Evolutionary conservation across 2,329 filamentous ascomycete species (phyloP).

Genomic region (Aureobasidium leucospermi): DNA sequence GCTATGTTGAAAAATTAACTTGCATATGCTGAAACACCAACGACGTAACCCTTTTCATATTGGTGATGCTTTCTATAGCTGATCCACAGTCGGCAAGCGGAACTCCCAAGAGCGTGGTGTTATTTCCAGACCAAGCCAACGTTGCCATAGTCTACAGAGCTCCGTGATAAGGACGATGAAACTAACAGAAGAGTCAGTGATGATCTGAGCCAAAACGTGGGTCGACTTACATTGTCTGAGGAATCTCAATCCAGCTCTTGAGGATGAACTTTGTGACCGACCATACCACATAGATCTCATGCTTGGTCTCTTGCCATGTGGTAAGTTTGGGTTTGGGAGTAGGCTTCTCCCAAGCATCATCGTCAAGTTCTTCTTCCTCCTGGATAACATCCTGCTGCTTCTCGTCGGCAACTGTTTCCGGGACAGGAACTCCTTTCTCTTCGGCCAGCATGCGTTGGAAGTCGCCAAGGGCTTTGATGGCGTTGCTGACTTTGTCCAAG

Average conservation of each 20-base stretch:
- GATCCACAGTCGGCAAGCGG: slow-evolving; percentile 31
- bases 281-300: slow-evolving; percentile 59
- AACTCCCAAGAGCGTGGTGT: slow-evolving; percentile 51
- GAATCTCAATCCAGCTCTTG: slow-evolving; percentile 61
- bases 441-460: slow-evolving; percentile 54
- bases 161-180: slow-evolving; percentile 47
- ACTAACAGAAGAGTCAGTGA: slow-evolving; percentile 11
- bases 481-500: slow-evolving; percentile 76
- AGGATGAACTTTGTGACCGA: slow-evolving; percentile 60
- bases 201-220: neutral
- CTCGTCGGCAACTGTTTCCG: slow-evolving; percentile 27
- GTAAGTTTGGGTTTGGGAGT: slow-evolving; percentile 34
- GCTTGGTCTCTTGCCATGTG: slow-evolving; percentile 50
- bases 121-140: slow-evolving; percentile 55
- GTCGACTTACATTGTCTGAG: slow-evolving; percentile 59
- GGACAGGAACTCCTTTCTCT: slow-evolving; percentile 19
- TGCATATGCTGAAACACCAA: slow-evolving; percentile 12
- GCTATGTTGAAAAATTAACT: slow-evolving; percentile 8
- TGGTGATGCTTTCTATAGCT: slow-evolving; percentile 19
- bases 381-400: slow-evolving; percentile 16
- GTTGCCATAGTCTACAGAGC: slow-evolving; percentile 49
- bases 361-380: slow-evolving; percentile 19
- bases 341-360: slow-evolving; percentile 23
- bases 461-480: slow-evolving; percentile 63
- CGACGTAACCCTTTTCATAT: slow-evolving; percentile 6